These are phyloP conservation scores for Stephania japonica DNA, from an alignment of 164 flowering plant genomes.

Conservation along the genomic window DNA sequence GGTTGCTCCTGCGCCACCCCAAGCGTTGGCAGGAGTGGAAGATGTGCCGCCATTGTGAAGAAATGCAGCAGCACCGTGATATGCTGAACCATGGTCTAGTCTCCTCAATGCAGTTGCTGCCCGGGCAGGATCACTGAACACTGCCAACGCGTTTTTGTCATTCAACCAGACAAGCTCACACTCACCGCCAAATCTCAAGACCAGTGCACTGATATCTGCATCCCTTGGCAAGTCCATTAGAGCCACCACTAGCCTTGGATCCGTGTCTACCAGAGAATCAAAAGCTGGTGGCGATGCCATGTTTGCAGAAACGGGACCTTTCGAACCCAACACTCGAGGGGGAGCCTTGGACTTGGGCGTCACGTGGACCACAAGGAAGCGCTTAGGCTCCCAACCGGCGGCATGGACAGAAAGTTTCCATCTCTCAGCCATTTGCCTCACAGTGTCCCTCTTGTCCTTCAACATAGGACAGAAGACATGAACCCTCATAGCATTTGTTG, in stretches of 20 bases:
- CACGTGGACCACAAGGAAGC: conserved; percentile 71
- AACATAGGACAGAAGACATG: conserved; percentile 83
- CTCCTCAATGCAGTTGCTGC: conserved; percentile 98
- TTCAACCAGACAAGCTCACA: conserved; percentile 95
- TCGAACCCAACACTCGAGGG: conserved; percentile 56
- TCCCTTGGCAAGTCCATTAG: conserved; percentile 88
- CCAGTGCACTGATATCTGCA: conserved; percentile 81
- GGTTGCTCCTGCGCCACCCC: conserved; percentile 51
- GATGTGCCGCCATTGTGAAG: conserved; percentile 30
- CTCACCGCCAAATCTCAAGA: conserved; percentile 95
- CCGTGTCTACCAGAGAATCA: conserved; percentile 89
- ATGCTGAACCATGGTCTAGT: conserved; percentile 84
- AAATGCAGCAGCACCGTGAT: conserved; percentile 62
- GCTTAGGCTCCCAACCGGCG: conserved; percentile 97
- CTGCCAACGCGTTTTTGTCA: conserved; percentile 91
- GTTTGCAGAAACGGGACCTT: conserved; percentile 34
- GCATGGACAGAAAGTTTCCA: conserved; percentile 81
- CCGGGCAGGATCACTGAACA: conserved; percentile 80
- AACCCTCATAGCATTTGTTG: conserved; percentile 40
- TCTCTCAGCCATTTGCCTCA: conserved; percentile 80
- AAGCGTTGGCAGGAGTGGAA: conserved; percentile 32
- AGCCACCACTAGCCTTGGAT: conserved; percentile 92
- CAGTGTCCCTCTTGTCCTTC: conserved; percentile 89
- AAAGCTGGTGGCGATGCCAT: conserved; percentile 43
- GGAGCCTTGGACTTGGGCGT: conserved; percentile 87